Base-by-base conservation (phyloP, 140 eudicot genomes). In the Stevia rebaudiana region DNA sequence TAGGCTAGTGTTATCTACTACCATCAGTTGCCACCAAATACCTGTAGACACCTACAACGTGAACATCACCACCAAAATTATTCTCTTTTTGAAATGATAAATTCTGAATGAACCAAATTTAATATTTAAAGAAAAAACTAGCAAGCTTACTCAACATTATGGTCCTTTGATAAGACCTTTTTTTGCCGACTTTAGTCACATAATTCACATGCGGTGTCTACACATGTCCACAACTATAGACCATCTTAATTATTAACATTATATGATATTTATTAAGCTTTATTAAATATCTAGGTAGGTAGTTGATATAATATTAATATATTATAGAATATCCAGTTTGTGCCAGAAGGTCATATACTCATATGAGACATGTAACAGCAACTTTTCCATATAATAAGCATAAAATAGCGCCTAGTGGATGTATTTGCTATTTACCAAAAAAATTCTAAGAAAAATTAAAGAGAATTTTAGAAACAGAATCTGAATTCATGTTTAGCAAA, bases 181-280 rank as follows among this genome's bases (percentile, higher is more conserved):
- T 49, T 18, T 39, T 71, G 70, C 70, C 64, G 64, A 35, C 76
- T 71, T 61, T 51, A 16, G 10, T 24, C 46, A 18, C 6, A 52
- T 72, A 51, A 28, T 41, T 52, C 58, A 72, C 40, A 63, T 51
- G 40, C 8, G 41, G 58, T 13, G 36, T 13, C 47, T 63, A 72
- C 77, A 72, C 30, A 39, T 72, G 70, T 71, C 64, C 57, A 50
- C 48, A 62, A 41, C 1, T 50, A 63, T 40, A 40, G 65, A 28
- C 15, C 18, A 31, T 52, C 36, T 18, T 52, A 63, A 23, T 53
- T 16, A 23, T 48, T 19, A 61, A 25, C 30, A 36, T 35, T 21
- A 42, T 65, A 55, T 43, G 24, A 53, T 73, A 65, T 42, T 52
- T 16, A 28, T 1, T 1, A 52, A 54, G n/a, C n/a, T n/a, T n/a